phyloP scores from a whole-genome alignment of 192 early-diverging fungal species.

The Rhizophagus prolifer region DNA sequence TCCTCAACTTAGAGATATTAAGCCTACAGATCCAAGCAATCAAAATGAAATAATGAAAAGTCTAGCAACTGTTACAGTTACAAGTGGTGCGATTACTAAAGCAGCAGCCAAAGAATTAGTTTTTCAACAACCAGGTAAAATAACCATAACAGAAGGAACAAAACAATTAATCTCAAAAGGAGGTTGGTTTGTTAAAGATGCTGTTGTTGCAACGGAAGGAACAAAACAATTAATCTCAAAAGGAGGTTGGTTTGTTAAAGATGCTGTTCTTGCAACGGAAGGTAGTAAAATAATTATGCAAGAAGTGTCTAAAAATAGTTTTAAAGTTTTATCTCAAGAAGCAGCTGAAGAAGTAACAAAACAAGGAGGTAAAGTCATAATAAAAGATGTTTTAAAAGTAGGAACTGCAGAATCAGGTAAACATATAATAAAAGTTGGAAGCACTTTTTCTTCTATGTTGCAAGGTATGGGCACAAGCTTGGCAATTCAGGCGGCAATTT shows the following conservation, averaged over 20 bases:
- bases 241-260: too few species aligned
- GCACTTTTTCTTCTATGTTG: background rate
- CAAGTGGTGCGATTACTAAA: background rate
- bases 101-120: too few species aligned
- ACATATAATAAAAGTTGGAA: background rate
- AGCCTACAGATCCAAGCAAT: background rate
- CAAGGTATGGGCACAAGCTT: background rate
- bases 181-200: too few species aligned
- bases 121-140: too few species aligned
- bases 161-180: too few species aligned
- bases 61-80: background rate
- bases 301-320: background rate
- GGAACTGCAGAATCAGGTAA: background rate
- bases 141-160: too few species aligned
- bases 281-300: too few species aligned
- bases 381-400: background rate
- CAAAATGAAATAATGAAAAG: background rate
- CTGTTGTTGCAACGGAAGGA: too few species aligned
- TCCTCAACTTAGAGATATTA: background rate
- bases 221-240: too few species aligned
- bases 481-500: background rate
- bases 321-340: background rate
- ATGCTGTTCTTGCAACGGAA: too few species aligned
- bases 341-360: background rate
- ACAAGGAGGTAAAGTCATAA: background rate